Evolutionary conservation across 2,329 filamentous ascomycete species (phyloP).

Genomic region (Pyrenophora seminiperda): DNA sequence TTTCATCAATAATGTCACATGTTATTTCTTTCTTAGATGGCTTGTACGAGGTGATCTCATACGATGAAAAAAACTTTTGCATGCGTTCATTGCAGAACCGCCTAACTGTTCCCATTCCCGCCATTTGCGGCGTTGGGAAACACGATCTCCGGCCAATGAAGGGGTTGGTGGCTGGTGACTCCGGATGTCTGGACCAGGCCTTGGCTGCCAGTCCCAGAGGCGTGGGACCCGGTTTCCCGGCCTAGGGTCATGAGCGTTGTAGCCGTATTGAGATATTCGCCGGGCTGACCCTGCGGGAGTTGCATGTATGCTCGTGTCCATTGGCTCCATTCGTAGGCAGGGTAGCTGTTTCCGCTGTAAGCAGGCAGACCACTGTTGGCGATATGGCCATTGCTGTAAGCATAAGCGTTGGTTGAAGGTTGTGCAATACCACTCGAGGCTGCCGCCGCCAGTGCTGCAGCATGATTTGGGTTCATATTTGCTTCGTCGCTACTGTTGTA

Average conservation of each 20-base stretch:
- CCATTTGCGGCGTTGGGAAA: conserved; percentile 30
- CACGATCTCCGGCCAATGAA: conserved; percentile 41
- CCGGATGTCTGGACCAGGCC: conserved; percentile 28
- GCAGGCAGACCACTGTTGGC: conserved; percentile 14
- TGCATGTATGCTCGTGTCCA: conserved; percentile 44
- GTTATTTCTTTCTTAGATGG: too few relatives aligned
- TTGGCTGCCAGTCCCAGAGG: conserved; percentile 23
- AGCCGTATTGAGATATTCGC: conserved; percentile 47
- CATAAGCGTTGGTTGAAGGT: conserved; percentile 29
- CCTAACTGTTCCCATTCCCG: too few relatives aligned
- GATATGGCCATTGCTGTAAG: conserved; percentile 31
- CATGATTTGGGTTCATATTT: conserved; percentile 38
- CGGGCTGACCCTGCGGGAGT: conserved; percentile 28
- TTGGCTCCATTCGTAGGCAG: conserved; percentile 43
- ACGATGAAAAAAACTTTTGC: too few relatives aligned
- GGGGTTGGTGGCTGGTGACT: conserved; percentile 27
- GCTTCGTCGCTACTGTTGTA: conserved; percentile 34
- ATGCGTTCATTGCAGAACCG: too few relatives aligned
- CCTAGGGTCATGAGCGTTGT: conserved; percentile 48
- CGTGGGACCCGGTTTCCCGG: conserved; percentile 33
- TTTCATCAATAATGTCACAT: too few relatives aligned
- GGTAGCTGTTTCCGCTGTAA: conserved; percentile 6
- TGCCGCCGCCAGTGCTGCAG: conserved; percentile 36
- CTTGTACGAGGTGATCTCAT: too few relatives aligned
- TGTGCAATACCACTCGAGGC: conserved; percentile 29